Conservation (phyloP, 2,329 filamentous ascomycete species). For the Knufia petricola region DNA sequence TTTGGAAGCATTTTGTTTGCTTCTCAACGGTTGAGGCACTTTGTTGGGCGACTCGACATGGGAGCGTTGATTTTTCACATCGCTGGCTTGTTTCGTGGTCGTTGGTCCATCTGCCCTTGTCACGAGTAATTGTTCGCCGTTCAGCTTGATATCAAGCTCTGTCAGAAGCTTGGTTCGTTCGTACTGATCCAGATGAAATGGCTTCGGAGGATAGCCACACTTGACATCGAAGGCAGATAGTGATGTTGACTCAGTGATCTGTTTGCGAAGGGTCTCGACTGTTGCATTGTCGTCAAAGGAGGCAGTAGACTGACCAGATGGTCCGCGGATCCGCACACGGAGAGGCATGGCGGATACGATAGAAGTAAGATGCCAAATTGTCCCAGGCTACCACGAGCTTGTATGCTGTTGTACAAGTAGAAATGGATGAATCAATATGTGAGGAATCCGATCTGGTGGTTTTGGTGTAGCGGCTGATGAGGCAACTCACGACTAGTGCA, state of each 20-base stretch:
- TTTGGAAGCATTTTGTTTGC: not conserved
- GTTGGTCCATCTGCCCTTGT: slow-evolving; percentile 35
- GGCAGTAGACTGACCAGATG: slow-evolving; percentile 61
- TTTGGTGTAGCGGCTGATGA: too few relatives aligned
- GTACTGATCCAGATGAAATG: slow-evolving; percentile 51
- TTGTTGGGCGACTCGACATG: not conserved
- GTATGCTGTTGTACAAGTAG: too few relatives aligned
- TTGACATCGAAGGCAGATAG: slow-evolving; percentile 64
- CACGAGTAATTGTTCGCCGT: slow-evolving; percentile 62
- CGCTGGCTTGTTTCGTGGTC: not conserved
- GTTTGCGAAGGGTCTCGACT: slow-evolving; percentile 31
- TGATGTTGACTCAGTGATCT: slow-evolving; percentile 50
- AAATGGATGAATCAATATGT: not conserved
- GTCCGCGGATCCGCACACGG: slow-evolving; percentile 65
- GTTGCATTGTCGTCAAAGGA: slow-evolving; percentile 57
- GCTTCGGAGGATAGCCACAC: slow-evolving; percentile 71
- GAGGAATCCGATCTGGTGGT: not conserved
- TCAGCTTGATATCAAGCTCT: slow-evolving; percentile 51
- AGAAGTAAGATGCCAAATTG: too few relatives aligned
- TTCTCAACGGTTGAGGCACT: not conserved
- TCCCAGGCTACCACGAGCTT: too few relatives aligned
- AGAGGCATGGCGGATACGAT: slow-evolving; percentile 38
- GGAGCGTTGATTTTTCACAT: not conserved
- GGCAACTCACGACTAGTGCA: too few relatives aligned
- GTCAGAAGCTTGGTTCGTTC: slow-evolving; percentile 41